These are phyloP conservation scores for Rosa persica DNA, from an alignment of 306 rosid species.

Conservation along the genomic window DNA sequence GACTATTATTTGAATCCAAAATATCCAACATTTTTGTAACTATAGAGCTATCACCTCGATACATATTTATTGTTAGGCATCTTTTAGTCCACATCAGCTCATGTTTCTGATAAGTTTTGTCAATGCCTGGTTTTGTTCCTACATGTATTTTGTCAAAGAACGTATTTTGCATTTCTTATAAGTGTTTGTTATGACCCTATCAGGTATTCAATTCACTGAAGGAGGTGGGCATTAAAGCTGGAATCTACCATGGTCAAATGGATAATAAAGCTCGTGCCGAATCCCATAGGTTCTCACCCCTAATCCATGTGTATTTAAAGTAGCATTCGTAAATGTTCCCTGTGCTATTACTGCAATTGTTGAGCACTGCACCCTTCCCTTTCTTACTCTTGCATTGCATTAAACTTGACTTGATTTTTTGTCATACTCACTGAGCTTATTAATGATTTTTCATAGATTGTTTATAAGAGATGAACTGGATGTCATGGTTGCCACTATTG, in stretches of 20 bases:
- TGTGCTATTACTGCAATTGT: slow-evolving; percentile 22
- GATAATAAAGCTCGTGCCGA: slow-evolving; percentile 65
- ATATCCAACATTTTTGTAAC: background rate
- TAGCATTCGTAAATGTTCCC: slow-evolving; percentile 22
- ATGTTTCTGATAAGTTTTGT: slow-evolving; percentile 13
- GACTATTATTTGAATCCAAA: background rate
- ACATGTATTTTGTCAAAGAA: slow-evolving; percentile 12
- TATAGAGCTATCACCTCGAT: slow-evolving; percentile 1
- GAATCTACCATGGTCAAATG: slow-evolving; percentile 86
- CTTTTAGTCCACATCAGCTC: slow-evolving; percentile 2
- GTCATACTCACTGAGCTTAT: slow-evolving; percentile 17
- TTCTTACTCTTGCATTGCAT: background rate
- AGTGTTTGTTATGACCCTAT: slow-evolving; percentile 16
- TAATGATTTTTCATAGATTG: slow-evolving; percentile 48
- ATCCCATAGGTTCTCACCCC: slow-evolving; percentile 68
- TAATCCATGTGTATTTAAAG: slow-evolving; percentile 27
- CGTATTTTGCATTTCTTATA: slow-evolving; percentile 12
- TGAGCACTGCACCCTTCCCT: slow-evolving; percentile 19
- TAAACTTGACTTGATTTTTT: slow-evolving; percentile 18
- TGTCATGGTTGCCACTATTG: slow-evolving; percentile 90
- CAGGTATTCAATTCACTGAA: slow-evolving; percentile 62
- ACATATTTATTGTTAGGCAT: slow-evolving; percentile 2
- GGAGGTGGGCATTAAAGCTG: slow-evolving; percentile 65
- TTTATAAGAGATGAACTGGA: slow-evolving; percentile 78
- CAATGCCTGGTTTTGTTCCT: slow-evolving; percentile 14